A percentile compares a stretch with the other conserved stretches of the same genome.
Conservation (phyloP, 2,329 filamentous ascomycete species). For the Diaporthe australafricana region DNA sequence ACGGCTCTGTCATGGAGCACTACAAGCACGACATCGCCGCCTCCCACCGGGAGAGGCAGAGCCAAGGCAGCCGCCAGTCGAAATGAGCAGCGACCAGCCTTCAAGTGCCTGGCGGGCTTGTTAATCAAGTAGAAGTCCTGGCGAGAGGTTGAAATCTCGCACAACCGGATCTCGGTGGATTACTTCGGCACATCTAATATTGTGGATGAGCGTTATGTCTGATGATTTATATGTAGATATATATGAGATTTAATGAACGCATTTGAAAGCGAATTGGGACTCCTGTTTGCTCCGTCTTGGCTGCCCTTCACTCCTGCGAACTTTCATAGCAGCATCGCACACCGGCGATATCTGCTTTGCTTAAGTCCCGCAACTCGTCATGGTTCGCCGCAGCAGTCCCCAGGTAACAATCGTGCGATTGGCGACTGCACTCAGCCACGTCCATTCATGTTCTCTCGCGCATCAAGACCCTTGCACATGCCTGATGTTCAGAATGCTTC, state of each 20-base stretch:
- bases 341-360: neutral
- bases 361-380: neutral
- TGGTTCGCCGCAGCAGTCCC: neutral
- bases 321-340: neutral
- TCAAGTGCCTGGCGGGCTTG: neutral
- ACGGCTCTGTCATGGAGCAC: constrained; percentile 58
- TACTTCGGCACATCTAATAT: neutral
- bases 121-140: no score
- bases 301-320: neutral
- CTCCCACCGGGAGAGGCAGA: constrained; percentile 44
- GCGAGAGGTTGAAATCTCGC: neutral
- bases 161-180: neutral
- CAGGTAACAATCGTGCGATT: neutral
- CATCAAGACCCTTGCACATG: no score
- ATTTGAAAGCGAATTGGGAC: neutral
- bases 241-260: neutral
- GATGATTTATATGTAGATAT: constrained; percentile 15
- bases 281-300: neutral
- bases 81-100: neutral
- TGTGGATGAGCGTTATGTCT: constrained; percentile 1
- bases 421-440: no score
- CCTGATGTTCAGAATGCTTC: no score
- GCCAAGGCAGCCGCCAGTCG: constrained; percentile 29
- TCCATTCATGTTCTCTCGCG: neutral
- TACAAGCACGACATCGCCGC: constrained; percentile 57